Percentiles rank a stretch among this genome's conserved stretches.
Conservation (phyloP, 2,329 filamentous ascomycete genomes). For the Penicillium polonicum region DNA sequence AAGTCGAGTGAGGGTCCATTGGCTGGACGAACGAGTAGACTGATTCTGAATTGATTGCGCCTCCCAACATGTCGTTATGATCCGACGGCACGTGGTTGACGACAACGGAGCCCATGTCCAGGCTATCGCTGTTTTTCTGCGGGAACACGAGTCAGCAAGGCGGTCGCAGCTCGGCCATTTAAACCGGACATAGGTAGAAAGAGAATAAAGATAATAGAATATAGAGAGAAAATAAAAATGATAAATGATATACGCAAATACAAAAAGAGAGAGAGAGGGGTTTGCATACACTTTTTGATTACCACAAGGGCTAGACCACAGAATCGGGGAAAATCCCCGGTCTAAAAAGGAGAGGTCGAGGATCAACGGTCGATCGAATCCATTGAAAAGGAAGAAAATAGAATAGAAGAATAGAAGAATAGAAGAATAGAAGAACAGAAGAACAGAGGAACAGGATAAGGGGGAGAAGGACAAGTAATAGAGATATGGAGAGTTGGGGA, state of each 20-base stretch:
- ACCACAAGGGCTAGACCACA: not conserved
- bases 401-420: not conserved
- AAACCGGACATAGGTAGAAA: not conserved
- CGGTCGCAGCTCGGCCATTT: constrained; percentile 7
- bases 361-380: constrained; percentile 9
- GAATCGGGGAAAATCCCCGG: not conserved
- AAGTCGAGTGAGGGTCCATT: constrained; percentile 19
- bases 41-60: constrained; percentile 43
- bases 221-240: not conserved
- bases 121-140: constrained; percentile 34
- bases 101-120: constrained; percentile 59
- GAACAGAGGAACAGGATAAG: not conserved
- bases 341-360: not conserved
- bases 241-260: not conserved
- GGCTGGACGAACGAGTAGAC: constrained; percentile 27
- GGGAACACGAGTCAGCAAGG: constrained; percentile 11
- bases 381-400: not conserved
- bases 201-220: not conserved
- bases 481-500: not conserved
- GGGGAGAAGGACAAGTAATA: not conserved
- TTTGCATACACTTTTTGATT: constrained; percentile 1
- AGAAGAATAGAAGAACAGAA: not conserved
- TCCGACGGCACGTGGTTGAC: constrained; percentile 71
- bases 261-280: not conserved
- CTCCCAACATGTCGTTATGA: constrained; percentile 63